Percentiles rank a stretch among this genome's conserved stretches.
These are phyloP conservation scores for Pestalotiopsis sp. DNA, from an alignment of 2,329 filamentous ascomycete genomes.

Conservation along the genomic window DNA sequence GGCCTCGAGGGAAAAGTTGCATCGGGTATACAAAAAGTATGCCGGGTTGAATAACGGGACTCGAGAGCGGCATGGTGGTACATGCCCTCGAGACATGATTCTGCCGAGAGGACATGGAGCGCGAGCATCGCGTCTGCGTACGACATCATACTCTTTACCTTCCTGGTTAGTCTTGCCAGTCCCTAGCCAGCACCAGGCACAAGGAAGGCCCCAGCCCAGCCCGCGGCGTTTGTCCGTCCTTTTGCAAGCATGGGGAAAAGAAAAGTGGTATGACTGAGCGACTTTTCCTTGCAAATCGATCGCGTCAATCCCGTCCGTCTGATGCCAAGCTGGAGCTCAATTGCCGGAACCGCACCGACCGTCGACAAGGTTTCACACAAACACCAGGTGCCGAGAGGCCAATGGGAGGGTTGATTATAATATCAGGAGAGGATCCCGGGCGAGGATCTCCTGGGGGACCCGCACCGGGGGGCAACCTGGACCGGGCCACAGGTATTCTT, in stretches of 20 bases:
- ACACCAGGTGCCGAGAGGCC: constrained; percentile 1
- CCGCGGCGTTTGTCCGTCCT: background rate
- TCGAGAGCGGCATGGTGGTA: background rate
- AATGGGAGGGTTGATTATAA: constrained; percentile 6
- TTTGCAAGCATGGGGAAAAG: background rate
- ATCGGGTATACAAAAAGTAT: background rate
- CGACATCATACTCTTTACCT: background rate
- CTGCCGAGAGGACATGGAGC: background rate
- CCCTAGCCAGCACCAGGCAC: background rate
- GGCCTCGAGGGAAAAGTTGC: background rate
- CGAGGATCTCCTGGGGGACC: background rate
- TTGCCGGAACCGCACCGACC: background rate
- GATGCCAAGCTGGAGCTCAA: background rate
- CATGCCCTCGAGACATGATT: background rate
- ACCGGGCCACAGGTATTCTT: background rate
- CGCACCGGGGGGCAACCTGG: background rate
- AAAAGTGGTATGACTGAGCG: constrained; percentile 2
- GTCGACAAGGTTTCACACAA: background rate
- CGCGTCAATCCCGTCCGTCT: background rate
- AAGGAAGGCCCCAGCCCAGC: background rate
- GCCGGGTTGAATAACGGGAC: background rate
- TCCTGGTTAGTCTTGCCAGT: background rate
- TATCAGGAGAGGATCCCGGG: background rate
- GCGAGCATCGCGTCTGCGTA: background rate
- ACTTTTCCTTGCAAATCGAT: constrained; percentile 1